Conservation (phyloP, 805 yeast genomes). For the Starmerella kuoi region DNA sequence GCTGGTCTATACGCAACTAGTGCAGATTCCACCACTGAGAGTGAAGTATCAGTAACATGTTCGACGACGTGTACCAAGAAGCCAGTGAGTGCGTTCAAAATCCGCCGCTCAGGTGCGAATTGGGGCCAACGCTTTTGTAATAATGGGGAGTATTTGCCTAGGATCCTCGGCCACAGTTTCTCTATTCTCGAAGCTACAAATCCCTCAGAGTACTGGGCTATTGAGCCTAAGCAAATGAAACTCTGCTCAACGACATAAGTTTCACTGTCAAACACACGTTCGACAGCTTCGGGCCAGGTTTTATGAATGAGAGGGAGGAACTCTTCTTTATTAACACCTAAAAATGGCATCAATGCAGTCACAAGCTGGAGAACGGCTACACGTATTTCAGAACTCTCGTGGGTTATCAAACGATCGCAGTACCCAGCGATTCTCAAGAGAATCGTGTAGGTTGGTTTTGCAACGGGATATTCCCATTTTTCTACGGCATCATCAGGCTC, state of each 20-base stretch:
- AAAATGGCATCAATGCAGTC: slow-evolving; percentile 36
- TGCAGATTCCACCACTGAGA: slow-evolving; percentile 11
- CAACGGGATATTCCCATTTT: slow-evolving; percentile 59
- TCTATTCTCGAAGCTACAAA: slow-evolving; percentile 30
- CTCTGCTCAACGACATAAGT: slow-evolving; percentile 26
- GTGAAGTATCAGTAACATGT: slow-evolving; percentile 6
- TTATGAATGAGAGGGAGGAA: slow-evolving; percentile 42
- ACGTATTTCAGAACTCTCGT: slow-evolving; percentile 46
- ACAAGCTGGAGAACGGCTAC: slow-evolving; percentile 45
- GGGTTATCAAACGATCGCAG: slow-evolving; percentile 58
- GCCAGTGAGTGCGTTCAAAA: slow-evolving; percentile 2
- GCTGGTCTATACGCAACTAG: slow-evolving; percentile 11
- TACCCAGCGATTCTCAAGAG: slow-evolving; percentile 53
- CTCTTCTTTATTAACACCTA: slow-evolving; percentile 39
- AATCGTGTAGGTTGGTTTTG: slow-evolving; percentile 45
- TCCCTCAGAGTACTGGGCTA: slow-evolving; percentile 25
- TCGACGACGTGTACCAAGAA: slow-evolving; percentile 6
- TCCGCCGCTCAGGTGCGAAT: slow-evolving; percentile 16
- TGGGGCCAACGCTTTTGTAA: slow-evolving; percentile 18
- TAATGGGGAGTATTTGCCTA: not conserved
- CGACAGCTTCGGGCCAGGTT: slow-evolving; percentile 38
- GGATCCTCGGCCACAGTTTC: slow-evolving; percentile 18
- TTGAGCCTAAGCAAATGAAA: slow-evolving; percentile 24
- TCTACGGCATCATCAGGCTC: slow-evolving; percentile 28
- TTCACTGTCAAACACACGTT: slow-evolving; percentile 27